Evolutionary conservation across 805 yeast genomes (phyloP).

Genomic region (Zygosaccharomyces siamensis): DNA sequence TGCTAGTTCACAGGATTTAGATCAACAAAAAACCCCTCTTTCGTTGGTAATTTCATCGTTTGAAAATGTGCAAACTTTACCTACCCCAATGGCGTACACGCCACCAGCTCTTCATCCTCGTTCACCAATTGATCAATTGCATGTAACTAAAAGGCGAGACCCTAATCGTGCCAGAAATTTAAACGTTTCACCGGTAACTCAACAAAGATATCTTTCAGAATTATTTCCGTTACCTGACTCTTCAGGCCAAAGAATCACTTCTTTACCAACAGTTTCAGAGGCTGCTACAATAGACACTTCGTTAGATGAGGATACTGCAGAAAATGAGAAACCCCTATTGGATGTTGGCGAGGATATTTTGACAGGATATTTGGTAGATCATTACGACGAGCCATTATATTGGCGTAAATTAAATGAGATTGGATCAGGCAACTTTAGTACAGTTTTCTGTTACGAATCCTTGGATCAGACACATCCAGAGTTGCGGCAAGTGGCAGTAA

Average conservation of each 20-base stretch:
- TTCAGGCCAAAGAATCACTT: constrained; percentile 23
- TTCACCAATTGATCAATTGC: constrained; percentile 20
- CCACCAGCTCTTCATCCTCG: constrained; percentile 19
- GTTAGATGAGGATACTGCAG: not conserved
- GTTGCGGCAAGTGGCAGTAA: constrained; percentile 55
- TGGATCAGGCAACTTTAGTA: constrained; percentile 68
- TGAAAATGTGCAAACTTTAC: constrained; percentile 24
- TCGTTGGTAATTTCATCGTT: constrained; percentile 22
- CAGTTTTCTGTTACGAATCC: constrained; percentile 48
- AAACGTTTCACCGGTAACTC: constrained; percentile 8
- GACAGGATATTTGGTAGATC: constrained; percentile 18
- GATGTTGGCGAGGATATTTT: constrained; percentile 13
- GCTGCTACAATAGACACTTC: constrained; percentile 8
- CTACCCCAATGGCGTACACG: constrained; percentile 33
- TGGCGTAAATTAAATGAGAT: constrained; percentile 42
- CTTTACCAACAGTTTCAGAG: constrained; percentile 25
- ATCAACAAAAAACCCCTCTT: constrained; percentile 19
- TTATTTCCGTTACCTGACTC: constrained; percentile 19
- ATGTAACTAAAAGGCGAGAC: constrained; percentile 20
- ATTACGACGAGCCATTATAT: constrained; percentile 13
- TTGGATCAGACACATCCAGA: constrained; percentile 17
- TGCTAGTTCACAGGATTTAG: not conserved
- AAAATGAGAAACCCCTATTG: not conserved
- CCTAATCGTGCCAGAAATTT: constrained; percentile 4
- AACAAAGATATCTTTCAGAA: constrained; percentile 28